Evolutionary conservation across 805 yeast genomes (phyloP).

Genomic region (Danielozyma ontarioensis): DNA sequence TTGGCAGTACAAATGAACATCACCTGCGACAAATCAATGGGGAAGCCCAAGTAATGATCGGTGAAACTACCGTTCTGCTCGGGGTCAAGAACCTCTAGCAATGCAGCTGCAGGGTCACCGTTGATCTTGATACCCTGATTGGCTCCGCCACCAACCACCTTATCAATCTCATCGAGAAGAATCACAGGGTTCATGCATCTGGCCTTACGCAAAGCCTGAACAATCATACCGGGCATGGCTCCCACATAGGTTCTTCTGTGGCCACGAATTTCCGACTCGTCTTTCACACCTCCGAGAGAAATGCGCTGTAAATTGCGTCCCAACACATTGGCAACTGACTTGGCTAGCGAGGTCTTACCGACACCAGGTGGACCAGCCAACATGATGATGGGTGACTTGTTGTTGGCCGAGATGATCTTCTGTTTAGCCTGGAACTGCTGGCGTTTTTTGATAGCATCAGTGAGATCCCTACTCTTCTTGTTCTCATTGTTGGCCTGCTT

Average conservation of each 20-base stretch:
- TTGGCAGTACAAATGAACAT: conserved; percentile 85
- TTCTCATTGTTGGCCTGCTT: conserved; percentile 17
- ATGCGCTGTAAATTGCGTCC: conserved; percentile 74
- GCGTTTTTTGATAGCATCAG: conserved; percentile 1
- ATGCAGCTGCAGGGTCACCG: conserved; percentile 89
- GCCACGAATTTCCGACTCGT: conserved; percentile 86
- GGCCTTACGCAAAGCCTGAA: conserved; percentile 71
- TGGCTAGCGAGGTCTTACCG: conserved; percentile 84
- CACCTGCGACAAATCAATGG: conserved; percentile 76
- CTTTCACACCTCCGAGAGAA: conserved; percentile 83
- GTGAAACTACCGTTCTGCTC: conserved; percentile 75
- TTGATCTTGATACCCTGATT: conserved; percentile 42
- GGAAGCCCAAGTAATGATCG: conserved; percentile 84
- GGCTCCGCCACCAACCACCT: conserved; percentile 53
- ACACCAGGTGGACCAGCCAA: conserved; percentile 93
- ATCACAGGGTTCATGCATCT: conserved; percentile 80
- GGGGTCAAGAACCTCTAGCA: conserved; percentile 84
- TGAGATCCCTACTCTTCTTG: conserved; percentile 9
- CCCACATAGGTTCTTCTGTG: conserved; percentile 91
- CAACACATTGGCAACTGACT: conserved; percentile 69
- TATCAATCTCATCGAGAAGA: conserved; percentile 80
- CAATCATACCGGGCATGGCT: conserved; percentile 81
- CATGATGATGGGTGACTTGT: conserved; percentile 68
- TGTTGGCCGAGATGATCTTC: conserved; percentile 22
- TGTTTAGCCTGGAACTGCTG: background rate